These are phyloP conservation scores for Tulasnella sp. DNA, from an alignment of 768 basidiomycete genomes.

Conservation along the genomic window DNA sequence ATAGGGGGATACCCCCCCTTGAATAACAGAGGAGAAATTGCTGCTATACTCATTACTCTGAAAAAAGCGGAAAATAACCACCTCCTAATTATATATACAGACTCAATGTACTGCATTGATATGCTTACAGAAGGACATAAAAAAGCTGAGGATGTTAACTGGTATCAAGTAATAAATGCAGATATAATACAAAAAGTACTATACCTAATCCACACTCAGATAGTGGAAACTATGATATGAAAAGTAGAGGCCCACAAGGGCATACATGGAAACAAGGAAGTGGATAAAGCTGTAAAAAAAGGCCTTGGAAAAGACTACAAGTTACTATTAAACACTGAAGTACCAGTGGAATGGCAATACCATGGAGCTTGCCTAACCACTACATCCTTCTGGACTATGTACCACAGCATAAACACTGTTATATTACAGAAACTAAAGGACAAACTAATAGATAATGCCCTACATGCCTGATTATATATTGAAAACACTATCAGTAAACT, in stretches of 20 bases:
- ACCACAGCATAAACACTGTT: neutral
- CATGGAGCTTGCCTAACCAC: neutral
- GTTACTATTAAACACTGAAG: neutral
- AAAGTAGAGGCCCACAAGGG: conserved; percentile 3
- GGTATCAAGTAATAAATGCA: neutral
- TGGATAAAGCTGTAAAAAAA: neutral
- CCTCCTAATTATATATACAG: neutral
- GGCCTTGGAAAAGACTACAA: neutral
- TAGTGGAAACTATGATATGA: neutral
- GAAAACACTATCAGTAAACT: too few species aligned
- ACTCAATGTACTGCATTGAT: neutral
- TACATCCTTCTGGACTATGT: neutral
- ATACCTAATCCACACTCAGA: neutral
- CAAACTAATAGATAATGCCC: neutral
- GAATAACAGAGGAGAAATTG: neutral
- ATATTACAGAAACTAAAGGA: neutral
- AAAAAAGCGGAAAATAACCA: neutral
- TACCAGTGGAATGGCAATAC: neutral
- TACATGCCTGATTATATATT: neutral
- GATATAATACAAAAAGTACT: neutral
- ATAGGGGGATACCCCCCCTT: neutral
- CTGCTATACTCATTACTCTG: neutral
- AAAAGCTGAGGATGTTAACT: neutral
- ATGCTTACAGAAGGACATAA: neutral
- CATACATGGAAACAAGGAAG: neutral